phyloP scores from a whole-genome alignment of 1,284 basidiomycete genomes.

The Fomitopsis palustris region DNA sequence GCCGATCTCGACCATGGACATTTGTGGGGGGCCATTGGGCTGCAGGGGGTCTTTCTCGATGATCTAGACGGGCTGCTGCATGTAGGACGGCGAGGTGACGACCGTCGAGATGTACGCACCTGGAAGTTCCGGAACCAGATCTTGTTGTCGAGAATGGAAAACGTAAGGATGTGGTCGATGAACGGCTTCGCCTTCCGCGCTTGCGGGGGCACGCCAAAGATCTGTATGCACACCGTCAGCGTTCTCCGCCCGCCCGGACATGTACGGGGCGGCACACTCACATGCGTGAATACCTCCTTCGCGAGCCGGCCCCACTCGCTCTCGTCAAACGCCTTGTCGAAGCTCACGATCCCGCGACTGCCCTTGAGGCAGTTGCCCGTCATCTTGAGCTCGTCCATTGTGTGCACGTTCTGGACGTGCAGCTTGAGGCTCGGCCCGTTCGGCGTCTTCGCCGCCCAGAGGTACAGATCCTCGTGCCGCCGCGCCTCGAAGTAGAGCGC shows the following conservation, averaged over 20 bases:
- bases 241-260: constrained; percentile 1
- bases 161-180: constrained; percentile 95
- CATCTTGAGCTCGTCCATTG: constrained; percentile 99
- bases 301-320: constrained; percentile 86
- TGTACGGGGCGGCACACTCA: constrained; percentile 41
- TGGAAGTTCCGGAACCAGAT: constrained; percentile 99
- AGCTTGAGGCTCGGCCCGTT: constrained; percentile 97
- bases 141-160: constrained; percentile 93
- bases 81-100: background rate
- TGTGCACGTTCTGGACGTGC: constrained; percentile 98
- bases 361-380: constrained; percentile 99
- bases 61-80: constrained; percentile 43
- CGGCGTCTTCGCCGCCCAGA: constrained; percentile 97
- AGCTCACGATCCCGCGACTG: constrained; percentile 87
- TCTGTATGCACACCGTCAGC: constrained; percentile 44
- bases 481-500: constrained; percentile 97
- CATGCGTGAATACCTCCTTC: constrained; percentile 97
- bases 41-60: constrained; percentile 77
- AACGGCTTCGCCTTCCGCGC: constrained; percentile 95
- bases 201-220: constrained; percentile 90
- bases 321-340: constrained; percentile 90
- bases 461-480: constrained; percentile 92
- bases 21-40: constrained; percentile 73
- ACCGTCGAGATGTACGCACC: constrained; percentile 35
- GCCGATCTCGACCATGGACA: constrained; percentile 89